Base-by-base conservation (phyloP, 139 green algal species). In the Tetradesmus lagerheimii region DNA sequence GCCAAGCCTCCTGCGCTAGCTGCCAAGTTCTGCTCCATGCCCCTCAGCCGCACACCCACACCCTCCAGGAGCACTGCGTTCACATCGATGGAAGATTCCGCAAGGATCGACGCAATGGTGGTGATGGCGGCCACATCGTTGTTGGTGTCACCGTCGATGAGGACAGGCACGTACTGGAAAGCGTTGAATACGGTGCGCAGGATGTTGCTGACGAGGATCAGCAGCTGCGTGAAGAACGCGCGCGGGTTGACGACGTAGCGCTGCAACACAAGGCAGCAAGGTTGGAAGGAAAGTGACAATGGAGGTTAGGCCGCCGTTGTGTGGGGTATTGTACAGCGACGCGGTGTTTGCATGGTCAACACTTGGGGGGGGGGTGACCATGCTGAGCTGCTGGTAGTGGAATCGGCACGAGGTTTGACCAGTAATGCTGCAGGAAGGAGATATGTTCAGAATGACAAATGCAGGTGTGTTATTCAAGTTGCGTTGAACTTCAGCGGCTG, bases 121-220 rank as follows among this genome's bases (percentile, higher is more conserved):
- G 74, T 84, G 85, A 83, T 89, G 27, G 83, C 83, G 6, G 83
- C 11, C 6, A 88, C 38, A 0, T 88, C 83, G 47, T 89, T 89
- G 85, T 89, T 89, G 74, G 66, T 89, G 71, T 89, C 34, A 34
- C 35, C 47, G 18, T 89, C 85, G 1, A 84, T 27, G 3, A 89
- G 71, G 3, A 77, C 14, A 1, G 85, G 71, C 23, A 35, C 85
- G 38, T 75, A 83, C 37, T 64, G 27, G 62, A 89, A 41, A 25
- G 71, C 85, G 1, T 41, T 37, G 41, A 89, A 89, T 29, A 84
- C 43, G 45, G 16, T 27, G 74, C 53, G 50, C 41, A 83, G 18
- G 41, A 38, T 25, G 71, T 71, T 29, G 57, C 23, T 29, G 23
- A 29, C 57, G 57, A 71, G 34, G 2, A 27, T 43, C 4, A 83